Conservation (phyloP, 176 grass and related monocot species). For the Bonia amplexicaulis region DNA sequence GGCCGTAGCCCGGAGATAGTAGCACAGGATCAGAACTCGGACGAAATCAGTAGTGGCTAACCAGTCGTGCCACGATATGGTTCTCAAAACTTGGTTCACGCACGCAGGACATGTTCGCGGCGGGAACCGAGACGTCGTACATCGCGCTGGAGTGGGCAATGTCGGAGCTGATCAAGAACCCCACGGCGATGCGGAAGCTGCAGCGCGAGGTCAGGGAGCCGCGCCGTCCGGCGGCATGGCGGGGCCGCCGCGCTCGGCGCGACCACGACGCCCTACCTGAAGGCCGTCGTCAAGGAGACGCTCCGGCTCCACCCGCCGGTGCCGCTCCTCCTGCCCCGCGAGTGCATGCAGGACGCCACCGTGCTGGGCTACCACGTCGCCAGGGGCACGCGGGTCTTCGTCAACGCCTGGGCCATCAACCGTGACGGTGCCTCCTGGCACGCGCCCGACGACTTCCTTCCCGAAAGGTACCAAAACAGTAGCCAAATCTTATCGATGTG, state of each 20-base stretch:
- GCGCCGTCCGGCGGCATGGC: background rate
- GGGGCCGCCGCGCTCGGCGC: background rate
- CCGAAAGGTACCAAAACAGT: slow-evolving; percentile 21
- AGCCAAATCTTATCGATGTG: background rate
- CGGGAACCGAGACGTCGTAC: slow-evolving; percentile 40
- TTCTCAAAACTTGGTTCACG: background rate
- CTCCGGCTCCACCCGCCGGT: slow-evolving; percentile 45
- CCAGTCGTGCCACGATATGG: background rate
- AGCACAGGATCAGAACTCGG: background rate
- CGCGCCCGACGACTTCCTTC: slow-evolving; percentile 32
- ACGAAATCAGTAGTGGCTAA: background rate
- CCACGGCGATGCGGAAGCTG: slow-evolving; percentile 24
- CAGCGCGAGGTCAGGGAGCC: slow-evolving; percentile 23
- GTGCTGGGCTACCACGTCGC: slow-evolving; percentile 43
- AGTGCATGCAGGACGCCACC: slow-evolving; percentile 21
- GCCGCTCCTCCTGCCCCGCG: slow-evolving; percentile 51
- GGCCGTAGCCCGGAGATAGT: background rate
- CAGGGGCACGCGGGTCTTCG: slow-evolving; percentile 39
- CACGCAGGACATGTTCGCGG: slow-evolving; percentile 41
- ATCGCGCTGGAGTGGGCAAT: slow-evolving; percentile 49
- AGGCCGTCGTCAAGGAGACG: slow-evolving; percentile 49
- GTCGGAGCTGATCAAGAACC: slow-evolving; percentile 47
- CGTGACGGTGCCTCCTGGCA: slow-evolving; percentile 42
- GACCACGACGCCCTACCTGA: slow-evolving; percentile 31
- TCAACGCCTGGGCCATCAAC: slow-evolving; percentile 57